These are phyloP conservation scores for Penicillium parvum DNA, from an alignment of 495 filamentous ascomycete species.

Conservation along the genomic window DNA sequence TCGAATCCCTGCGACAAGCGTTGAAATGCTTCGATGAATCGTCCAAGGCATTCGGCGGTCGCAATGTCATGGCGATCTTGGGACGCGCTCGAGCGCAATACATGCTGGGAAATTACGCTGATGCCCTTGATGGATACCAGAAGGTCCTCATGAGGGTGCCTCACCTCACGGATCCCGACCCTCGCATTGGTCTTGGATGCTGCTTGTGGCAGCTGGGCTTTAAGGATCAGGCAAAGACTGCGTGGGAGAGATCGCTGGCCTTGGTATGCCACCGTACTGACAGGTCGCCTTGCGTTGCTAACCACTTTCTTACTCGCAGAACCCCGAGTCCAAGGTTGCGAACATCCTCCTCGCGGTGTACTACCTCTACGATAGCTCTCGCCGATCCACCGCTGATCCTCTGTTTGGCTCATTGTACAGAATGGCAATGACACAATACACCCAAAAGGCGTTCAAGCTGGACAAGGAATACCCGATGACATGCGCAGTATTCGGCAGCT, in stretches of 20 bases:
- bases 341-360: slow-evolving; percentile 86
- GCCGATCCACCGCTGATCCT: slow-evolving; percentile 69
- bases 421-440: slow-evolving; percentile 90
- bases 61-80: slow-evolving; percentile 85
- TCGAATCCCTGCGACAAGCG: slow-evolving; percentile 73
- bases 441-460: slow-evolving; percentile 89
- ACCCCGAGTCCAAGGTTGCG: slow-evolving; percentile 83
- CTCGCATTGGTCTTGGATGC: slow-evolving; percentile 88
- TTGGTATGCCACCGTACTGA: slow-evolving; percentile 41
- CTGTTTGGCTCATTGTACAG: slow-evolving; percentile 79
- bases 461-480: slow-evolving; percentile 90
- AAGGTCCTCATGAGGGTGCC: slow-evolving; percentile 79
- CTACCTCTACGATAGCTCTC: slow-evolving; percentile 76
- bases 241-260: slow-evolving; percentile 85
- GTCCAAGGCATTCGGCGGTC: slow-evolving; percentile 70
- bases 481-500: slow-evolving; percentile 81
- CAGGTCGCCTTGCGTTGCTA: not conserved
- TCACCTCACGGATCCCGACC: slow-evolving; percentile 88
- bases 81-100: slow-evolving; percentile 82
- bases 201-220: slow-evolving; percentile 92
- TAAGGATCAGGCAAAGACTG: slow-evolving; percentile 84
- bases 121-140: slow-evolving; percentile 81
- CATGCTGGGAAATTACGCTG: slow-evolving; percentile 74
- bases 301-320: slow-evolving; percentile 34
- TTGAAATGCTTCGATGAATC: slow-evolving; percentile 92